Evolutionary conservation across 2,329 filamentous ascomycete species (phyloP).

Genomic region (Claviceps arundinis): DNA sequence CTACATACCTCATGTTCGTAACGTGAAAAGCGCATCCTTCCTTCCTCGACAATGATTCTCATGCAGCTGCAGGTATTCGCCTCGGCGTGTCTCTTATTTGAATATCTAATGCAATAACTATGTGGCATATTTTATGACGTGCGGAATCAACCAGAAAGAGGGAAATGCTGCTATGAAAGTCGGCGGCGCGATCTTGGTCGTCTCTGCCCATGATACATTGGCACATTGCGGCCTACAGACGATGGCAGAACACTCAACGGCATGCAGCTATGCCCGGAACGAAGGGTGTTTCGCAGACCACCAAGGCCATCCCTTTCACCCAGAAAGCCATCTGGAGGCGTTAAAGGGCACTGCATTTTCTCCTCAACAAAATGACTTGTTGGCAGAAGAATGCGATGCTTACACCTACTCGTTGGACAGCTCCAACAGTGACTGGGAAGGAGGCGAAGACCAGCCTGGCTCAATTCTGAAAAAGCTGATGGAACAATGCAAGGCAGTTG

Average conservation of each 20-base stretch:
- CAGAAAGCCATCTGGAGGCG: constrained; percentile 10
- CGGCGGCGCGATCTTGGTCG: neutral
- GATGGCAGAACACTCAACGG: neutral
- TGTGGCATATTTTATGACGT: neutral
- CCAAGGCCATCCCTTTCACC: constrained; percentile 13
- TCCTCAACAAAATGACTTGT: neutral
- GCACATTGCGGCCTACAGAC: neutral
- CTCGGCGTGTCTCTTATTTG: neutral
- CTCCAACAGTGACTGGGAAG: neutral
- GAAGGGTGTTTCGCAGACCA: constrained; percentile 16
- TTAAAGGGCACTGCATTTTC: constrained; percentile 7
- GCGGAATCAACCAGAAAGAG: neutral
- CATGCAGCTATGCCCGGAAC: constrained; percentile 13
- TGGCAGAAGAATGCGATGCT: neutral
- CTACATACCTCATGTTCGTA: neutral
- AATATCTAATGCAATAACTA: neutral
- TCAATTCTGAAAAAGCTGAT: neutral
- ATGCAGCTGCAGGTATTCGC: neutral
- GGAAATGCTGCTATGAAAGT: neutral
- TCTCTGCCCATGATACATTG: neutral
- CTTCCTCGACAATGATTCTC: neutral
- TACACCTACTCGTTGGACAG: neutral
- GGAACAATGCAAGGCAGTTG: neutral
- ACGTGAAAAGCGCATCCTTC: neutral
- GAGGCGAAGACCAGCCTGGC: neutral